Base-by-base conservation (phyloP, 2,329 filamentous ascomycete genomes). In the Ophiostoma tasmaniense region DNA sequence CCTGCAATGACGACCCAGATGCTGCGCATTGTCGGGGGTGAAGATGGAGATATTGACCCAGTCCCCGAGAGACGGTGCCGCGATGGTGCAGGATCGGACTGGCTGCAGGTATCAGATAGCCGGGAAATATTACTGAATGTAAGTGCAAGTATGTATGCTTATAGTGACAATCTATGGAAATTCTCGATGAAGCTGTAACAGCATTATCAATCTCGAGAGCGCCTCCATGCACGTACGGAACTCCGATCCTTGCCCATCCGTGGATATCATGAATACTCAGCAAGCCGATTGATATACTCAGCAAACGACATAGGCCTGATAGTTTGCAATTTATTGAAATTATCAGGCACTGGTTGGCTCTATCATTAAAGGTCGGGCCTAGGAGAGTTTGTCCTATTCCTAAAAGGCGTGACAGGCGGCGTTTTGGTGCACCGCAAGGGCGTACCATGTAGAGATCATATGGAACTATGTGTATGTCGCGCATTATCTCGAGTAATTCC, bases 171-270 rank as follows among this genome's bases (percentile, higher is more conserved):
- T 45, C 6, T 42, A 20, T n/a, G 20, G 8, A 45, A n/a, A 2
- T n/a, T n/a, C n/a, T n/a, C 17, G 42, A n/a, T 45, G 42, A 6
- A 45, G 42, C 42, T 45, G 42, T n/a, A 2, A 14, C 30, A 30
- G 28, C 22, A 25, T 33, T 17, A 22, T 33, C 30, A 37, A 52
- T 59, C 20, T 28, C 17, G 37, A 61, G 20, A 55, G 20, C 64
- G 66, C 69, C 55, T 35, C 37, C 69, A 71, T 73, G 72, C 71
- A 71, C 62, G 72, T 73, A 70, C 72, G 72, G 72, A 73, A 66
- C 69, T 72, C 71, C 72, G 71, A 62, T 50, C 14, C 20, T 7
- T 64, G 22, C 67, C 22, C 28, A 14, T 10, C 17, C 14, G 30
- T 55, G n/a, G n/a, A n/a, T 30, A 20, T 37, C n/a, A 22, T 25